phyloP scores from a whole-genome alignment of 257 asterid species.

The Solanum chiquidenum region DNA sequence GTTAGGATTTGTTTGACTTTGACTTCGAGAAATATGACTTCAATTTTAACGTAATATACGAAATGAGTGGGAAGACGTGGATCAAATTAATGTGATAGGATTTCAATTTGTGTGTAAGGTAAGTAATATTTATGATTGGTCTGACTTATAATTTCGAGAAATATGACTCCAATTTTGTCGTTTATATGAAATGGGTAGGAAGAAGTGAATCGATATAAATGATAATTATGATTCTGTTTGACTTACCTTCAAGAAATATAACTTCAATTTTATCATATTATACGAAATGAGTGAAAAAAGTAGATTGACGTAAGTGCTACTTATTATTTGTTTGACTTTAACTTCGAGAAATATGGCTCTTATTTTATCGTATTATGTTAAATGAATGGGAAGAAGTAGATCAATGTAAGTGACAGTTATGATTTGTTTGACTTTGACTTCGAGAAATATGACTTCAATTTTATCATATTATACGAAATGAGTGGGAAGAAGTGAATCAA shows the following conservation, averaged over 20 bases:
- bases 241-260: background rate
- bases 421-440: too few relatives aligned
- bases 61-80: background rate
- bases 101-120: background rate
- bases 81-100: background rate
- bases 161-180: background rate
- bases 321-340: too few relatives aligned
- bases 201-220: background rate
- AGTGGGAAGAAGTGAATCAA: too few relatives aligned
- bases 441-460: too few relatives aligned
- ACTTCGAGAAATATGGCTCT: too few relatives aligned
- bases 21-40: background rate
- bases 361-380: background rate
- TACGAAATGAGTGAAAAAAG: background rate
- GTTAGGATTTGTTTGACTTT: background rate
- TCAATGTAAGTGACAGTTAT: too few relatives aligned
- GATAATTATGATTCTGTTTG: too few relatives aligned
- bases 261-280: background rate
- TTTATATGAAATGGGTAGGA: background rate
- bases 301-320: too few relatives aligned
- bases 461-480: too few relatives aligned
- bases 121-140: background rate
- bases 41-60: background rate
- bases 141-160: background rate
- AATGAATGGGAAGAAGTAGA: too few relatives aligned